Evolutionary conservation across 2,329 filamentous ascomycete species (phyloP).

Genomic region (Cercospora janseana): DNA sequence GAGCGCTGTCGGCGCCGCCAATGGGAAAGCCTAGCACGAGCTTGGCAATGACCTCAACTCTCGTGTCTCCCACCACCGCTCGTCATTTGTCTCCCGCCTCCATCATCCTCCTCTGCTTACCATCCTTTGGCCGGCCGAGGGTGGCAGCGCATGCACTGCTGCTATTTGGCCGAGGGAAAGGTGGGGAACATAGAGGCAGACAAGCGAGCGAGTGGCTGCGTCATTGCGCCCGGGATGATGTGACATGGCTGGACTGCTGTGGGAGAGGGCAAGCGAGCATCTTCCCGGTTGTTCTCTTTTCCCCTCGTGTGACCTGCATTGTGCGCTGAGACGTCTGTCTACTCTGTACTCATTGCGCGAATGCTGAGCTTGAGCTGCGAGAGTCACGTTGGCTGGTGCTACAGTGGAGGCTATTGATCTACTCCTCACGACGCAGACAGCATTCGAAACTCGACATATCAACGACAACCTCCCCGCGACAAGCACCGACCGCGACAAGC

Average conservation of each 20-base stretch:
- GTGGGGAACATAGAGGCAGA: too few species aligned
- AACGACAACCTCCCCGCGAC: not conserved
- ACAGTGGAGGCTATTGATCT: not conserved
- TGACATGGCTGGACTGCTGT: constrained; percentile 2
- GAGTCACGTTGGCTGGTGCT: not conserved
- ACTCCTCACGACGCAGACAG: too few species aligned
- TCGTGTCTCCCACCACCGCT: too few species aligned
- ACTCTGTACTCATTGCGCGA: not conserved
- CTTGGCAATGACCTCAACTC: constrained; percentile 12
- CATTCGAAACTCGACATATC: too few species aligned
- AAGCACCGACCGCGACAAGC: not conserved
- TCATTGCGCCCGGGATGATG: not conserved
- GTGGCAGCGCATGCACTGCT: too few species aligned
- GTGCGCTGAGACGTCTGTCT: not conserved
- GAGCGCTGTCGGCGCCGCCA: not conserved
- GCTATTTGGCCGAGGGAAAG: too few species aligned
- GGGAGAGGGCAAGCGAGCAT: not conserved
- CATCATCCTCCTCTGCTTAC: not conserved
- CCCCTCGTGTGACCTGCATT: not conserved
- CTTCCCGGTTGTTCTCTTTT: constrained; percentile 1
- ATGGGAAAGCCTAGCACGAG: not conserved
- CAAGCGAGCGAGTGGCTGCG: constrained; percentile 6
- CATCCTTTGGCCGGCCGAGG: not conserved
- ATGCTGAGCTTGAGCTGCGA: too few species aligned
- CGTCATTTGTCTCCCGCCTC: not conserved